Evolutionary conservation across 768 basidiomycete species (phyloP).

Genomic region (Termitomyces sp.): DNA sequence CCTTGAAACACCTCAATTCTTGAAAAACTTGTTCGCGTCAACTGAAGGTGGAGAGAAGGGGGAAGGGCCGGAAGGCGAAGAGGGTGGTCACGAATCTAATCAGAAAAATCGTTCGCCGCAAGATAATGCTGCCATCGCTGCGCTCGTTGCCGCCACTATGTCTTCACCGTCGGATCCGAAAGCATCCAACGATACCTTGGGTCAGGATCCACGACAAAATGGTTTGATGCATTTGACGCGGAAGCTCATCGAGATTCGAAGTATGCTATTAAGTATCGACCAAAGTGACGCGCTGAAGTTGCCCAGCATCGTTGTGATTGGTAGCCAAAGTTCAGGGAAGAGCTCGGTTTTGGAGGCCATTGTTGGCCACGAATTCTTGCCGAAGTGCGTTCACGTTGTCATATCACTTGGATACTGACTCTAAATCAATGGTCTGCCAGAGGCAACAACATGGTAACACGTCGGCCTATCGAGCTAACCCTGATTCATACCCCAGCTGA

Average conservation of each 20-base stretch:
- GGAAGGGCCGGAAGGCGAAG: slow-evolving; percentile 20
- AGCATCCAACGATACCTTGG: slow-evolving; percentile 25
- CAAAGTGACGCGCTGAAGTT: slow-evolving; percentile 92
- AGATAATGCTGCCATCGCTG: slow-evolving; percentile 63
- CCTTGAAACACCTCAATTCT: slow-evolving; percentile 56
- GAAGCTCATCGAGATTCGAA: slow-evolving; percentile 94
- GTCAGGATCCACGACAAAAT: slow-evolving; percentile 53
- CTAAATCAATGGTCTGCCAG: slow-evolving; percentile 32
- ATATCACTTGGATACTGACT: not conserved
- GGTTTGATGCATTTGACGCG: slow-evolving; percentile 90
- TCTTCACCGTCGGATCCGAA: slow-evolving; percentile 68
- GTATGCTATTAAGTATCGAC: slow-evolving; percentile 92
- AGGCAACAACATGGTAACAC: slow-evolving; percentile 99
- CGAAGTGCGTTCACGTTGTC: slow-evolving; percentile 64
- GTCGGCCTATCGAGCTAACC: slow-evolving; percentile 96
- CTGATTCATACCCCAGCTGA: slow-evolving; percentile 82
- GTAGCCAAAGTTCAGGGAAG: slow-evolving; percentile 98
- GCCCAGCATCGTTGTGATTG: slow-evolving; percentile 97
- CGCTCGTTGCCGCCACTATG: slow-evolving; percentile 71
- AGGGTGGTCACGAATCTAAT: slow-evolving; percentile 27
- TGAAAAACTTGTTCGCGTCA: slow-evolving; percentile 56
- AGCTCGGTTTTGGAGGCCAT: slow-evolving; percentile 96
- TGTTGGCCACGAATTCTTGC: slow-evolving; percentile 96
- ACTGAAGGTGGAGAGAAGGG: slow-evolving; percentile 22
- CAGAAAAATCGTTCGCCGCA: slow-evolving; percentile 45